A percentile compares a stretch with the other conserved stretches of the same genome.
Conservation (phyloP, 768 basidiomycete species). For the Suillus decipiens region DNA sequence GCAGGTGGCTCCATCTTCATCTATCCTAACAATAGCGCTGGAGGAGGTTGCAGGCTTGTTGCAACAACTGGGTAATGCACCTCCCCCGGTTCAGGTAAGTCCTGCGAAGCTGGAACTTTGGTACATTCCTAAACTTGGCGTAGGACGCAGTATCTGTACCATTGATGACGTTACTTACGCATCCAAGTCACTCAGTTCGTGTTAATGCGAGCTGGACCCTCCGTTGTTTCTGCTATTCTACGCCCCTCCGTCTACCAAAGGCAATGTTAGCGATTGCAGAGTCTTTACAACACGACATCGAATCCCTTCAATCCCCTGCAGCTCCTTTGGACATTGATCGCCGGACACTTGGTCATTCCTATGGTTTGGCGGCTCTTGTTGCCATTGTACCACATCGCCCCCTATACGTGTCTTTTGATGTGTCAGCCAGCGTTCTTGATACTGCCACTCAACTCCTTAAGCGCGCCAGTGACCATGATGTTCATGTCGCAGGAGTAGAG, state of each 20-base stretch:
- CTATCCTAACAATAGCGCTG: slow-evolving; percentile 72
- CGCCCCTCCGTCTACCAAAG: slow-evolving; percentile 82
- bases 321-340: slow-evolving; percentile 69
- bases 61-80: slow-evolving; percentile 89
- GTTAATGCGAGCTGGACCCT: slow-evolving; percentile 86
- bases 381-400: slow-evolving; percentile 85
- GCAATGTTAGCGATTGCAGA: slow-evolving; percentile 77
- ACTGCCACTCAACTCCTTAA: slow-evolving; percentile 90
- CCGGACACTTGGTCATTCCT: slow-evolving; percentile 84
- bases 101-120: neutral
- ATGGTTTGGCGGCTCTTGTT: slow-evolving; percentile 86
- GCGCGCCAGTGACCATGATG: slow-evolving; percentile 86
- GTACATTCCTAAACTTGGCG: neutral
- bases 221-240: slow-evolving; percentile 87
- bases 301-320: slow-evolving; percentile 67
- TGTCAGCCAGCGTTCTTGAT: slow-evolving; percentile 87
- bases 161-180: slow-evolving; percentile 78
- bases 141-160: slow-evolving; percentile 87
- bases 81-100: slow-evolving; percentile 79
- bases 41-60: slow-evolving; percentile 85
- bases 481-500: slow-evolving; percentile 78
- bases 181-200: slow-evolving; percentile 87
- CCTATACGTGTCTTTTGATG: slow-evolving; percentile 92
- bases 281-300: slow-evolving; percentile 81
- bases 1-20: slow-evolving; percentile 64